These are phyloP conservation scores for Sordaria brevicollis DNA, from an alignment of 495 filamentous ascomycete species.

Conservation along the genomic window DNA sequence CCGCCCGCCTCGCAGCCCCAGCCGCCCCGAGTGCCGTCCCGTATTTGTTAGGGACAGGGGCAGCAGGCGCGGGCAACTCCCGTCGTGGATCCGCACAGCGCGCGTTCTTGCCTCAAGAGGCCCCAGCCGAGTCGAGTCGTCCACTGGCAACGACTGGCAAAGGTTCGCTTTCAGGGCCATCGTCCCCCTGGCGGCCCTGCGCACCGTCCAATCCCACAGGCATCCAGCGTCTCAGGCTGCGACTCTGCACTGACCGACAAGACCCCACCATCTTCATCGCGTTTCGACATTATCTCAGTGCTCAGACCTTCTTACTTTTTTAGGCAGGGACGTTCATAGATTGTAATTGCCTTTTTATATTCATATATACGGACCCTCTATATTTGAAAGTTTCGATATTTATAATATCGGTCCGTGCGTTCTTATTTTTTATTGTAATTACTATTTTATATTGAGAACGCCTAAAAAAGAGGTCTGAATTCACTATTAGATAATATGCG, in stretches of 20 bases:
- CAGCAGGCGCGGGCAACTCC: neutral
- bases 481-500: too few species aligned
- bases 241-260: neutral
- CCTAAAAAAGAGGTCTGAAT: too few species aligned
- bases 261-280: neutral
- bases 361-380: too few species aligned
- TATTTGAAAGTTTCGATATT: too few species aligned
- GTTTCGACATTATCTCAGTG: neutral
- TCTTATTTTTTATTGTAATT: too few species aligned
- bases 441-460: too few species aligned
- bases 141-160: neutral
- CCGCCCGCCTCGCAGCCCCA: neutral
- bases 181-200: neutral
- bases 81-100: neutral
- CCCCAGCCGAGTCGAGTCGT: neutral
- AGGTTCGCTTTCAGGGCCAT: neutral
- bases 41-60: neutral
- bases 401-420: too few species aligned
- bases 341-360: too few species aligned
- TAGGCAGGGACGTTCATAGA: too few species aligned
- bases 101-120: neutral
- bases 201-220: neutral
- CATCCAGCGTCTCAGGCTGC: neutral
- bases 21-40: neutral
- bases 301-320: too few species aligned